These are phyloP conservation scores for Aspergillus uvarum DNA, from an alignment of 2,329 filamentous ascomycete genomes.

Conservation along the genomic window DNA sequence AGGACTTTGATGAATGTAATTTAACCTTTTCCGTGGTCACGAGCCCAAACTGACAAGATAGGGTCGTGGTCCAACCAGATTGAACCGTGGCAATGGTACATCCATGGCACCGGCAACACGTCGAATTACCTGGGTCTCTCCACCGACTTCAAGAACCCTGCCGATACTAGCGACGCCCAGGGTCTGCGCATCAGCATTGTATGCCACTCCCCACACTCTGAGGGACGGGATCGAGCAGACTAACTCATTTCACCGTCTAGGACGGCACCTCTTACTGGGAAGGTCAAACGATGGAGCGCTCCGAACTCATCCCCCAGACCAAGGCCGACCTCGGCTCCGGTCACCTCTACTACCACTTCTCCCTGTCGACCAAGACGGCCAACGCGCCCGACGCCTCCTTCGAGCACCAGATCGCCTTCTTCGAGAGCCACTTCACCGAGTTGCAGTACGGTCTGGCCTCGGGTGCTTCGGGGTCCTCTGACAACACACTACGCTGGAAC, in stretches of 20 bases:
- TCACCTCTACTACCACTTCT: conserved; percentile 72
- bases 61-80: conserved; percentile 69
- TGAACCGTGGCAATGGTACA: conserved; percentile 73
- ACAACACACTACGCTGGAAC: conserved; percentile 63
- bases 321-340: conserved; percentile 64
- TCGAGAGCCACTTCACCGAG: conserved; percentile 70
- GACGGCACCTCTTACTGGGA: conserved; percentile 62
- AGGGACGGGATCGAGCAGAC: background rate
- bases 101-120: conserved; percentile 59
- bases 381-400: conserved; percentile 62
- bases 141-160: conserved; percentile 63
- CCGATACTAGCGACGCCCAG: conserved; percentile 59
- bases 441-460: conserved; percentile 65
- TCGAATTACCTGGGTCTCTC: conserved; percentile 62
- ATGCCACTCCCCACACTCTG: background rate
- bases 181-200: conserved; percentile 68
- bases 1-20: conserved; percentile 28
- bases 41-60: conserved; percentile 15
- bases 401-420: conserved; percentile 67
- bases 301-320: conserved; percentile 72
- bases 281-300: conserved; percentile 69
- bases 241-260: conserved; percentile 31
- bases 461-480: conserved; percentile 49
- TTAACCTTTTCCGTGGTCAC: too few species aligned
- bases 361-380: conserved; percentile 57